Conservation (phyloP, 257 asterid genomes). For the Gardenia jasminoides region DNA sequence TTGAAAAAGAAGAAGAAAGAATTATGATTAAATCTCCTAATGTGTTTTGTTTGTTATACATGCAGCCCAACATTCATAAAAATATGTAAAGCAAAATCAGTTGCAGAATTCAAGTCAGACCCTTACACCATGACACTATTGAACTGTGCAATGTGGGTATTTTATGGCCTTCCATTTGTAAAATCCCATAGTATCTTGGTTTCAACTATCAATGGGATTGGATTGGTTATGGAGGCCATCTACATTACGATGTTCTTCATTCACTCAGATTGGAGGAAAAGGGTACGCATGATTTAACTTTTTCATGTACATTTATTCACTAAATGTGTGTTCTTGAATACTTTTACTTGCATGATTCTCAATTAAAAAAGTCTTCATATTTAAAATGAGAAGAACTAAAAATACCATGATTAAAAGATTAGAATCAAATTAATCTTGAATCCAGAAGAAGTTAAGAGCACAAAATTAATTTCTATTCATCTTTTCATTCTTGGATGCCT, state of each 20-base stretch:
- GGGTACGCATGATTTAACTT: conserved; percentile 21
- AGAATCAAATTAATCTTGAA: background rate
- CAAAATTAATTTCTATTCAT: too few species aligned
- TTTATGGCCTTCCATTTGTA: conserved; percentile 72
- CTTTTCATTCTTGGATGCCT: too few species aligned
- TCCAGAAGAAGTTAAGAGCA: background rate
- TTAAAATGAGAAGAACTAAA: too few species aligned
- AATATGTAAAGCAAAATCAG: conserved; percentile 52
- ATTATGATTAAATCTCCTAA: background rate
- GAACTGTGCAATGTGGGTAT: conserved; percentile 64
- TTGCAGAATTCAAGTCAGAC: conserved; percentile 41
- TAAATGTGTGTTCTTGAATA: too few species aligned
- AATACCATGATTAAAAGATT: too few species aligned
- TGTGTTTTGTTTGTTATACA: background rate
- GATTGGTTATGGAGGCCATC: conserved; percentile 36
- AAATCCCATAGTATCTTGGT: conserved; percentile 61
- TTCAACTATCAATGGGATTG: conserved; percentile 56
- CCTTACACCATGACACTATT: conserved; percentile 50
- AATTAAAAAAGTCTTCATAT: too few species aligned
- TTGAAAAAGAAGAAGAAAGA: background rate
- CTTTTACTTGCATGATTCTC: too few species aligned
- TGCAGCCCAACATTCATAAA: conserved; percentile 62
- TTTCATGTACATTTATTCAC: too few species aligned
- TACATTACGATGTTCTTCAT: conserved; percentile 42
- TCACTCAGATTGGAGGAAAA: conserved; percentile 50